Conservation (phyloP, 805 yeast species). For the Lipomyces sp. region DNA sequence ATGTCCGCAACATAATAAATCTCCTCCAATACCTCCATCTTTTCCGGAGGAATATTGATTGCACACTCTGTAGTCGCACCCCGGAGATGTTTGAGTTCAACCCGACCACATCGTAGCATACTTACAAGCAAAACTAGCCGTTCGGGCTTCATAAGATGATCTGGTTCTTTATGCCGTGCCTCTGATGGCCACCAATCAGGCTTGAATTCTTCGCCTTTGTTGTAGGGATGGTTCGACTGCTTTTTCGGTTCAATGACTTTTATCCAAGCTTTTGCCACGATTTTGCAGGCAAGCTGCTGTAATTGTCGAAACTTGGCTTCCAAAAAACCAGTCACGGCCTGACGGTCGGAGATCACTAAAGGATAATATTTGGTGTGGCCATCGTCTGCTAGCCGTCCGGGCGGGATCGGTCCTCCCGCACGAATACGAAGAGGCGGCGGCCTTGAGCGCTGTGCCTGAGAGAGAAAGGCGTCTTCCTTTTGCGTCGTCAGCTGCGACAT, state of each 20-base stretch:
- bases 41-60: conserved; percentile 19
- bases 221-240: conserved; percentile 68
- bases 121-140: conserved; percentile 56
- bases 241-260: conserved; percentile 67
- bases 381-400: background rate
- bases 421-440: conserved; percentile 18
- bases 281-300: conserved; percentile 63
- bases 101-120: conserved; percentile 26
- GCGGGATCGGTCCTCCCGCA: conserved; percentile 14
- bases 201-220: conserved; percentile 52
- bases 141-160: conserved; percentile 66
- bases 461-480: conserved; percentile 13
- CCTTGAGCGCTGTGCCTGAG: conserved; percentile 23
- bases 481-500: background rate
- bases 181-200: conserved; percentile 76
- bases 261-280: conserved; percentile 71
- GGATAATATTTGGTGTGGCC: conserved; percentile 19
- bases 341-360: conserved; percentile 18
- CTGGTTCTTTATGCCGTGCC: conserved; percentile 72
- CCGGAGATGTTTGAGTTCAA: conserved; percentile 21
- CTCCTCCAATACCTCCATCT: conserved; percentile 34
- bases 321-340: conserved; percentile 20
- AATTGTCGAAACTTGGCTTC: conserved; percentile 40
- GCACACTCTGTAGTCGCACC: conserved; percentile 32
- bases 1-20: conserved; percentile 36